These are phyloP conservation scores for Tuctoria greenei DNA, from an alignment of 176 grass and related monocot genomes.

Conservation along the genomic window DNA sequence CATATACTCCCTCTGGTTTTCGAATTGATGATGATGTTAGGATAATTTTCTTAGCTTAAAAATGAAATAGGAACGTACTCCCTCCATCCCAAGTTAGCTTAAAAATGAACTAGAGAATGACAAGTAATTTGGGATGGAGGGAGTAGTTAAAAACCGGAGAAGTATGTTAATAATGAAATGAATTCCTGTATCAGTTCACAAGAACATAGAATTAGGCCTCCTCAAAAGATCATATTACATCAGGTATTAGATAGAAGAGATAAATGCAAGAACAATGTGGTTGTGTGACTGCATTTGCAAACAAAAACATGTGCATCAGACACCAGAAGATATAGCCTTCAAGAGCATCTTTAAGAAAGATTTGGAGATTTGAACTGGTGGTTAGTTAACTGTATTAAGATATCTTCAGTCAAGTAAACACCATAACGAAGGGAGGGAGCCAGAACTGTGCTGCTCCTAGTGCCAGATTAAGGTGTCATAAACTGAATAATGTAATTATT, in stretches of 20 bases:
- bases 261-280: slow-evolving; percentile 30
- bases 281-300: slow-evolving; percentile 10
- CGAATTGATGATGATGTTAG: neutral
- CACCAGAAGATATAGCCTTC: neutral
- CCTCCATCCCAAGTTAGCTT: too few relatives aligned
- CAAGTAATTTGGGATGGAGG: too few relatives aligned
- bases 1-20: neutral
- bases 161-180: slow-evolving; percentile 10
- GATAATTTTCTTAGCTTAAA: neutral
- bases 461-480: neutral
- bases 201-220: neutral
- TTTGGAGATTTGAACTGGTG: slow-evolving; percentile 17
- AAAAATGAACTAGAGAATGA: too few relatives aligned
- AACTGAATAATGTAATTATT: neutral
- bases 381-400: slow-evolving; percentile 11
- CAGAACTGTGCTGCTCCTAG: neutral
- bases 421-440: neutral
- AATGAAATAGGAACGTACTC: too few relatives aligned
- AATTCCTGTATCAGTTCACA: slow-evolving; percentile 17
- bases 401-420: neutral
- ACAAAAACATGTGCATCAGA: slow-evolving; percentile 17
- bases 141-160: neutral
- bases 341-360: slow-evolving; percentile 8
- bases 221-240: slow-evolving; percentile 7
- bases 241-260: slow-evolving; percentile 13